Conservation (phyloP, 2,329 filamentous ascomycete genomes). For the Pestalotiopsis sp. region DNA sequence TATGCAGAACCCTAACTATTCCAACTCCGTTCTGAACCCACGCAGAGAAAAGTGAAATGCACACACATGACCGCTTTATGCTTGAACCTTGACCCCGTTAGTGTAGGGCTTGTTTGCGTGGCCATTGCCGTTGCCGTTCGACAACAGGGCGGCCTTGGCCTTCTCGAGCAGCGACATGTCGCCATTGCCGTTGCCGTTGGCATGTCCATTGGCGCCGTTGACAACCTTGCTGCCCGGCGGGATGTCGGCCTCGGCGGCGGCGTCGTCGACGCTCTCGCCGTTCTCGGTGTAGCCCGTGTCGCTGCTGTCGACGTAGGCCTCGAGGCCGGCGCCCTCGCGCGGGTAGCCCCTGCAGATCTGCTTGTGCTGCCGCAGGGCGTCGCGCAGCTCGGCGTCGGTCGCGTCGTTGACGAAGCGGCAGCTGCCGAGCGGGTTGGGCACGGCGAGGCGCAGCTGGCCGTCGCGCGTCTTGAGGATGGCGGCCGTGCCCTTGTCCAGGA, state of each 20-base stretch:
- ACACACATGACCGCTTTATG: constrained; percentile 15
- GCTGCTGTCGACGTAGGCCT: constrained; percentile 69
- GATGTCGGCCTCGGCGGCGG: constrained; percentile 19
- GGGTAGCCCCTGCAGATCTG: constrained; percentile 63
- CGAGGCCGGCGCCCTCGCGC: constrained; percentile 65
- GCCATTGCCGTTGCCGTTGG: constrained; percentile 1
- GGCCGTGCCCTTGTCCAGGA: constrained; percentile 66
- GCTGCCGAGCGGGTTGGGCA: constrained; percentile 67
- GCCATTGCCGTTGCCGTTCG: constrained; percentile 12
- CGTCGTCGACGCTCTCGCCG: constrained; percentile 38
- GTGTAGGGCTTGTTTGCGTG: constrained; percentile 13
- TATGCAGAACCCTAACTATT: not conserved
- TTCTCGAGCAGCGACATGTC: constrained; percentile 15
- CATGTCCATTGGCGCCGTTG: not conserved
- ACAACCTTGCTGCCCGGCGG: constrained; percentile 5
- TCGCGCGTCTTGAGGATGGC: constrained; percentile 75
- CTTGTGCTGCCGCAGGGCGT: constrained; percentile 66
- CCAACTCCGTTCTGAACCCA: not conserved
- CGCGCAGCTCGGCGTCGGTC: constrained; percentile 61
- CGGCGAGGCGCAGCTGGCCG: constrained; percentile 67
- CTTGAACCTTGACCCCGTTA: constrained; percentile 27
- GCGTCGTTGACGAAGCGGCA: constrained; percentile 74
- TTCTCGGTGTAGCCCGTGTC: constrained; percentile 63
- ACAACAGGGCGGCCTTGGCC: constrained; percentile 16
- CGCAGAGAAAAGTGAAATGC: not conserved